Base-by-base conservation (phyloP, 1,284 basidiomycete species). In the Apiotrichum siamense region DNA sequence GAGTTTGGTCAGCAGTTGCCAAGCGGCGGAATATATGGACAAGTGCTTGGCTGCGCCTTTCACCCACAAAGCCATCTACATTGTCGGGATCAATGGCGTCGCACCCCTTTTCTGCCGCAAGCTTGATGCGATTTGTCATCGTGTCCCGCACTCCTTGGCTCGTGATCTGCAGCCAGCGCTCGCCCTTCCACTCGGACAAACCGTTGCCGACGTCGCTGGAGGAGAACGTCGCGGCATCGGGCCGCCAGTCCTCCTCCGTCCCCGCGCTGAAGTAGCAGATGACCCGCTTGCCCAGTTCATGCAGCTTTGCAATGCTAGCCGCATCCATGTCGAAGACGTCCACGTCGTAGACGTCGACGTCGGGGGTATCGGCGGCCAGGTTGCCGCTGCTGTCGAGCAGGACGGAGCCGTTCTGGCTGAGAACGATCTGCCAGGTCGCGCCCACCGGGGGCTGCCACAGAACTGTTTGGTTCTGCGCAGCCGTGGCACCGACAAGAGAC, bases 71-170 rank as follows among this genome's bases (percentile, higher is more conserved):
- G 21, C 37, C 52, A 40, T 73, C 70, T 10, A 70, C 62, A 48
- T 71, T 71, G 50, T 74, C 72, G 6, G 69, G 69, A 50, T 74
- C 70, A 20, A 74, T 57, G 10, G 57, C 70, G 47, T 74, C 67
- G 53, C 72, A 74, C 9, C 67, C 68, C 54, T 69, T 71, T 1
- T 37, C 48, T 21, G 54, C 55, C 13, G 66, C 66, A 10, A 60
- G 46, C 45, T 54, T 43, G 40, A 72, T 65, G 9, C 72, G 55
- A 3, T 27, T 37, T 18, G n/a, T 13, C 43, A 47, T 55, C 29
- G 47, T 21, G 2, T 2, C 3, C 31, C 54, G 42, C 5, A 56
- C 50, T 3, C 25, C 37, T 3, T 9, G 7, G 12, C 25, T n/a
- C 9, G 11, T 4, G 5, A 43, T 32, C 23, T 50, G 24, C 10